Evolutionary conservation across 805 yeast genomes (phyloP), one percentile per base, ranked within the genome.

Genomic region (Maudiozyma turicensis): DNA sequence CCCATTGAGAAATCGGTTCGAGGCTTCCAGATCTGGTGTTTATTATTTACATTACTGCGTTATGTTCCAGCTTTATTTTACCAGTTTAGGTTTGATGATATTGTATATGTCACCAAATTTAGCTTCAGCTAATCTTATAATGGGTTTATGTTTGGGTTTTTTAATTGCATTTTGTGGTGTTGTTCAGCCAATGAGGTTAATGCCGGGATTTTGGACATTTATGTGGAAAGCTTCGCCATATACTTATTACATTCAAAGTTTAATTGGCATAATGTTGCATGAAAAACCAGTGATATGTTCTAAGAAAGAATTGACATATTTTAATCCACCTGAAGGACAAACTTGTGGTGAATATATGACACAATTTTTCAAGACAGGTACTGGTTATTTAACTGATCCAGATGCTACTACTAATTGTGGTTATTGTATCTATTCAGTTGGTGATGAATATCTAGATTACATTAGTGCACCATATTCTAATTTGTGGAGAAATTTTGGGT

Each of bases 401-500:
- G 48, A 51, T 15, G 69, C 79, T 4, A 75, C 83, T 9, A 56
- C 65, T 0, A 47, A 53, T n/a, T 85, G 91, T 64, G 55, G 66
- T 2, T 81, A 66, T 68, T 85, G 93, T 66, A 55, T 73, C 13
- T 67, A 76, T 52, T 54, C 65, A 4, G 59, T 64, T 10, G 82
- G 90, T 7, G 76, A 84, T 61, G 70, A 64, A 0, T 85, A 69
- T 60, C 72, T 85, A 65, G 60, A 42, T 1, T 45, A 45, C 34
- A 55, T 72, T 20, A 56, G 54, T 11, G 55, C 69, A 9, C 44
- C 55, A n/a, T 65, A 61, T 45, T 41, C 54, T 48, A 55, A 69
- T 47, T 67, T 70, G 55, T 78, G 85, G 82, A 72, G 84, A 64
- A 72, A 81, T 61, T 71, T 72, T 58, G 86, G 85, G 54, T 70